Conservation (phyloP, 768 basidiomycete genomes). For the Mycena albidolilacea region DNA sequence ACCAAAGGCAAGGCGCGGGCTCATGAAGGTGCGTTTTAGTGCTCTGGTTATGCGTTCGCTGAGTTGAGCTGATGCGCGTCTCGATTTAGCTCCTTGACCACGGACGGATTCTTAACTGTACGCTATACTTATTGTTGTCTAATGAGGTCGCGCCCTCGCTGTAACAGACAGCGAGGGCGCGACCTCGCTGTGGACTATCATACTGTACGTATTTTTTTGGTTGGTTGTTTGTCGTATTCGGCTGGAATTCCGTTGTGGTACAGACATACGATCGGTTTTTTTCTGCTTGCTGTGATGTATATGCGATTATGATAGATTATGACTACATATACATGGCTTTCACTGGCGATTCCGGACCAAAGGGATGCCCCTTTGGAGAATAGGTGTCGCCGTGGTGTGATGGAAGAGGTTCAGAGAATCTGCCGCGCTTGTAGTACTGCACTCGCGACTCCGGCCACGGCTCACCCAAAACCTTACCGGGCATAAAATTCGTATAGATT, state of each 20-base stretch:
- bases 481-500: too few species aligned
- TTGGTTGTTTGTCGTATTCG: conserved; percentile 20
- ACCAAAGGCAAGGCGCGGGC: conserved; percentile 30
- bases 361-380: too few species aligned
- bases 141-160: conserved; percentile 37
- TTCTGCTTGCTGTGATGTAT: conserved; percentile 26
- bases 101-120: conserved; percentile 3
- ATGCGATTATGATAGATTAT: conserved; percentile 8
- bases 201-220: conserved; percentile 19
- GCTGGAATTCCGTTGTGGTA: conserved; percentile 30
- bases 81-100: conserved; percentile 28
- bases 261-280: conserved; percentile 22
- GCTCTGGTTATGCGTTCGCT: background rate
- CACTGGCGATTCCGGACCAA: background rate
- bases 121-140: conserved; percentile 30
- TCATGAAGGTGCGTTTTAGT: conserved; percentile 26
- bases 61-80: background rate
- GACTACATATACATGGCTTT: conserved; percentile 17
- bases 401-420: too few species aligned
- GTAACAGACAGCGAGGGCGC: conserved; percentile 36
- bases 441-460: conserved; percentile 23
- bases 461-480: too few species aligned
- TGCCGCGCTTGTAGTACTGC: too few species aligned
- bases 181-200: conserved; percentile 30
- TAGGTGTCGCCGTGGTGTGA: too few species aligned